Evolutionary conservation across 2,329 filamentous ascomycete genomes (phyloP).

Genomic region (Karstenula rhodostoma): DNA sequence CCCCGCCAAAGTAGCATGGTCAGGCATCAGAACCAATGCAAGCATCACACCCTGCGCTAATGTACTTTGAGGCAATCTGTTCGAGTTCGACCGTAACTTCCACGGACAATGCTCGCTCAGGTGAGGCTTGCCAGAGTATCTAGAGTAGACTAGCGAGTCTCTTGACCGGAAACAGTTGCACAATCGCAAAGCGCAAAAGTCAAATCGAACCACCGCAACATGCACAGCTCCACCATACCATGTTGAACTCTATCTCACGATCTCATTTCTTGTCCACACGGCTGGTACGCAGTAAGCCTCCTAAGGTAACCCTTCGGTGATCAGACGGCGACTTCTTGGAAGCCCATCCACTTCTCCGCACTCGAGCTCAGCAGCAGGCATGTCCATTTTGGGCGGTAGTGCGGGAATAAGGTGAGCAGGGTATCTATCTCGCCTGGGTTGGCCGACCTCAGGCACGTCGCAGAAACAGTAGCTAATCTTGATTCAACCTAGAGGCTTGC

Average conservation of each 20-base stretch:
- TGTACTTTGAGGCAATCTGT: not conserved
- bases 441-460: constrained; percentile 1
- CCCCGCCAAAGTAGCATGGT: not conserved
- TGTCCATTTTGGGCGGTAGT: not conserved
- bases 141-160: constrained; percentile 5
- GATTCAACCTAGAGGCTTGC: constrained; percentile 3
- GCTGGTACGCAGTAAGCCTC: not conserved
- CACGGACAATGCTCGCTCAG: not conserved
- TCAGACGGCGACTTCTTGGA: not conserved
- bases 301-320: not conserved
- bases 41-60: not conserved
- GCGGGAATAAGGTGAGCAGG: constrained; percentile 8
- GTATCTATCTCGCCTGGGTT: constrained; percentile 10
- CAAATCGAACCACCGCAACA: not conserved
- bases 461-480: constrained; percentile 1
- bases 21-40: not conserved
- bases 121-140: not conserved
- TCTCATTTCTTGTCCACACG: not conserved
- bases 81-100: not conserved
- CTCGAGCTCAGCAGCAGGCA: not conserved
- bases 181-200: not conserved
- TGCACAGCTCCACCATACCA: not conserved
- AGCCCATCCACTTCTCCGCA: constrained; percentile 5
- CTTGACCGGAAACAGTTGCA: constrained; percentile 2
- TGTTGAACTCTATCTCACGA: not conserved